Conservation (phyloP, 106 monocot species). For the Acorus gramineus region DNA sequence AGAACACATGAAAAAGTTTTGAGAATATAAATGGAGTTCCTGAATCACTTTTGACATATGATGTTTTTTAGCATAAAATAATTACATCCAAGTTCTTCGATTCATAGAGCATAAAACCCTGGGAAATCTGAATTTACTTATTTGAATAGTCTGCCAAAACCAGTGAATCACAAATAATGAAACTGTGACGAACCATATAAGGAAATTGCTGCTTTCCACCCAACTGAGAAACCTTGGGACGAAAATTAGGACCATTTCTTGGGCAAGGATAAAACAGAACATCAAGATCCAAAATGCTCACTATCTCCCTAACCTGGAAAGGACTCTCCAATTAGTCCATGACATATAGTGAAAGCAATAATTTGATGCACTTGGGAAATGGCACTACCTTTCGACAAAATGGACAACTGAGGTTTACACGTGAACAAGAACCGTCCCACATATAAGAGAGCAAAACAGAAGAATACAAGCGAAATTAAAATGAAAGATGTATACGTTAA, state of each 20-base stretch:
- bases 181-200: conserved; percentile 59
- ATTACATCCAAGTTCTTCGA: too few relatives aligned
- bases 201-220: conserved; percentile 96
- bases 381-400: conserved; percentile 90
- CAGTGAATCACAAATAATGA: background rate
- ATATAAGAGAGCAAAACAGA: conserved; percentile 6
- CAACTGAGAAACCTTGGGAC: conserved; percentile 72
- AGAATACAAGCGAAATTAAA: background rate
- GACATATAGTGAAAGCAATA: too few relatives aligned
- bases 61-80: too few relatives aligned
- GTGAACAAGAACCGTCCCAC: conserved; percentile 7
- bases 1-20: too few relatives aligned
- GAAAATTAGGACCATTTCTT: conserved; percentile 82
- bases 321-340: background rate
- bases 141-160: too few relatives aligned
- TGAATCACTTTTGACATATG: too few relatives aligned
- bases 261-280: conserved; percentile 94
- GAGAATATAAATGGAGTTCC: too few relatives aligned
- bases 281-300: conserved; percentile 79
- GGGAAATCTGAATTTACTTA: too few relatives aligned
- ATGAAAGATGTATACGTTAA: background rate
- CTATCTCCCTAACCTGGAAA: conserved; percentile 89
- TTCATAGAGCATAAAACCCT: too few relatives aligned
- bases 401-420: conserved; percentile 62
- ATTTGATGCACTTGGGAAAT: background rate